phyloP scores from a whole-genome alignment of 2,329 filamentous ascomycete genomes.

The Aplosporella prunicola region DNA sequence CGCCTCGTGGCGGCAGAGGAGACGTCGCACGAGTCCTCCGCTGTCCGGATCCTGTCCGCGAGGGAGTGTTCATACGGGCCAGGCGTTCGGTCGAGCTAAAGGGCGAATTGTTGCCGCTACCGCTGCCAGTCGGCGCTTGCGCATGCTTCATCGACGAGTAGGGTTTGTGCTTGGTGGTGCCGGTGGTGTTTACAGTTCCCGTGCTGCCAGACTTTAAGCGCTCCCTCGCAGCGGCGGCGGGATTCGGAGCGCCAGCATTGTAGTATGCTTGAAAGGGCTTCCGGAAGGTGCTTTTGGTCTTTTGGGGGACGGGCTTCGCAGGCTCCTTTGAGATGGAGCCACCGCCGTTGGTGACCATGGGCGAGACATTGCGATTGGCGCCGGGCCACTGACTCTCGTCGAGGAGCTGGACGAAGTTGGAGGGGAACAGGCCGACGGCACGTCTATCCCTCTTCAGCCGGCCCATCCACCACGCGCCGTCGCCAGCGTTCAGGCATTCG shows the following conservation, averaged over 20 bases:
- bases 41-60: constrained; percentile 1
- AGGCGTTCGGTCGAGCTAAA: constrained; percentile 26
- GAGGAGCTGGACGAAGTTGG: constrained; percentile 91
- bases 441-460: constrained; percentile 80
- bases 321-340: constrained; percentile 32
- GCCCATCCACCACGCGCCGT: constrained; percentile 98
- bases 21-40: constrained; percentile 7
- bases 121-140: too few relatives aligned
- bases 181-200: too few relatives aligned
- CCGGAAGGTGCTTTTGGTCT: constrained; percentile 48
- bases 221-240: constrained; percentile 29
- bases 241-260: constrained; percentile 32
- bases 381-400: constrained; percentile 72
- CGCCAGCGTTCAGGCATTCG: constrained; percentile 94
- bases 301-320: constrained; percentile 40
- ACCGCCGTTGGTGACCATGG: constrained; percentile 31
- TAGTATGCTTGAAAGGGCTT: constrained; percentile 58
- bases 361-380: constrained; percentile 49
- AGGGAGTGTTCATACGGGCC: too few relatives aligned
- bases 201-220: constrained; percentile 20
- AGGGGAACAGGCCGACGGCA: constrained; percentile 87
- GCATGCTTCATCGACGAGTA: constrained; percentile 44
- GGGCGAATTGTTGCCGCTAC: too few relatives aligned
- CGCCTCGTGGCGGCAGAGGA: constrained; percentile 14
- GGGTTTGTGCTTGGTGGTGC: constrained; percentile 31